Evolutionary conservation across 352 stramenopile genomes (phyloP).

Genomic region (Globisporangium spinosum): DNA sequence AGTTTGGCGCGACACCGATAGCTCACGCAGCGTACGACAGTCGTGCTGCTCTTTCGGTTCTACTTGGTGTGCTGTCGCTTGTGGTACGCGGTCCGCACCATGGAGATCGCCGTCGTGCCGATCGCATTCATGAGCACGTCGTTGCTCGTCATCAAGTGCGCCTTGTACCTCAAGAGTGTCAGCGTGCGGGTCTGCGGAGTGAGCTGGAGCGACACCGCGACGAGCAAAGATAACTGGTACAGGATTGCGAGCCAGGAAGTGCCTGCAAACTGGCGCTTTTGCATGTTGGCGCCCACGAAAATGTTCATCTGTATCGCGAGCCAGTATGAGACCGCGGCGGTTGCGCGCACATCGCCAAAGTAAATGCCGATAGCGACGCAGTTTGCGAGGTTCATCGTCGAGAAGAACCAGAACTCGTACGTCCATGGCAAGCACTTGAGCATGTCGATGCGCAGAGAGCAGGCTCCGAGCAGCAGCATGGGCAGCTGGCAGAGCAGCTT

Average conservation of each 20-base stretch:
- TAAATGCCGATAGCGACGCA: neutral
- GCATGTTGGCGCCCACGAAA: constrained; percentile 2
- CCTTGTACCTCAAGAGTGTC: neutral
- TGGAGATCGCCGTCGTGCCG: constrained; percentile 11
- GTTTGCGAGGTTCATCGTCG: neutral
- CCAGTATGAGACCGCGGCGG: neutral
- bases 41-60: constrained; percentile 1
- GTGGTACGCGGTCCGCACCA: constrained; percentile 14
- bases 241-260: neutral
- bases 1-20: constrained; percentile 20
- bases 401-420: constrained; percentile 14
- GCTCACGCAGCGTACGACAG: constrained; percentile 22
- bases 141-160: constrained; percentile 1
- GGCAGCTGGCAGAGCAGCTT: constrained; percentile 1
- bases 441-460: constrained; percentile 6
- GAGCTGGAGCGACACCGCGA: neutral
- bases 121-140: constrained; percentile 16
- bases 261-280: neutral
- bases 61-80: constrained; percentile 5
- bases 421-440: neutral
- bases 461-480: neutral
- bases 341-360: neutral
- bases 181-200: neutral
- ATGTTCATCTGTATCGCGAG: neutral
- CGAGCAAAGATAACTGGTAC: neutral